Evolutionary conservation across 208 protist species (phyloP).

Genomic region (Crithidia mellificae): DNA sequence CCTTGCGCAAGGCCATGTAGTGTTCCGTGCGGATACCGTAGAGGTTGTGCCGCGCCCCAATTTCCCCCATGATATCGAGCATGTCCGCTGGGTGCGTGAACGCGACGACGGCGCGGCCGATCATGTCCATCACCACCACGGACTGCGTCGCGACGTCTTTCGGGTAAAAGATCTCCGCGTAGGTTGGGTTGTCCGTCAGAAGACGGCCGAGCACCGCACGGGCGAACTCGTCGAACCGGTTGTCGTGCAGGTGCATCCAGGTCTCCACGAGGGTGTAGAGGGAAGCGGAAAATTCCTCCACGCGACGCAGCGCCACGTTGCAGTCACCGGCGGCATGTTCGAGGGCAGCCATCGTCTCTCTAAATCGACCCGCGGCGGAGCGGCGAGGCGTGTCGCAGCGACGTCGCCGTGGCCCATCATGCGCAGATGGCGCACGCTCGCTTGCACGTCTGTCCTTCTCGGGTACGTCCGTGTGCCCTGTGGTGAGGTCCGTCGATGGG

Average conservation of each 20-base stretch:
- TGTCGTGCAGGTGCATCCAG: conserved; percentile 25
- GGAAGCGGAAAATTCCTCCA: conserved; percentile 7
- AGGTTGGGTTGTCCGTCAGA: conserved; percentile 16
- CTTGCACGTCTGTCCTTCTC: too few relatives aligned
- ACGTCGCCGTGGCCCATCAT: too few relatives aligned
- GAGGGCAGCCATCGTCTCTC: too few relatives aligned
- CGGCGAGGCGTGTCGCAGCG: too few relatives aligned
- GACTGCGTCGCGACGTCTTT: conserved; percentile 8
- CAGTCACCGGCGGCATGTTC: conserved; percentile 9
- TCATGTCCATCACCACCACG: conserved; percentile 28
- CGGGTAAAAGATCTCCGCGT: conserved; percentile 11
- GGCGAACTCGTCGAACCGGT: conserved; percentile 28
- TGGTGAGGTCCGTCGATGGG: too few relatives aligned
- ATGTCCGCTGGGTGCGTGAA: conserved; percentile 14
- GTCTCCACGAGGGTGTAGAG: conserved; percentile 25
- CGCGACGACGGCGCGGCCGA: conserved; percentile 28
- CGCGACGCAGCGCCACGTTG: conserved; percentile 11
- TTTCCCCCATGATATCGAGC: conserved; percentile 31
- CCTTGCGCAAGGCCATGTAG: conserved; percentile 22
- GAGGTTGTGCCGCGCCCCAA: conserved; percentile 33
- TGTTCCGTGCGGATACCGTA: conserved; percentile 17
- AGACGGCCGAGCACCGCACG: conserved; percentile 17
- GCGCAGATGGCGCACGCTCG: too few relatives aligned
- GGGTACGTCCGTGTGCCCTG: too few relatives aligned
- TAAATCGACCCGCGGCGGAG: too few relatives aligned